Base-by-base conservation (phyloP, 2,329 filamentous ascomycete species). In the Cordyceps fumosorosea region DNA sequence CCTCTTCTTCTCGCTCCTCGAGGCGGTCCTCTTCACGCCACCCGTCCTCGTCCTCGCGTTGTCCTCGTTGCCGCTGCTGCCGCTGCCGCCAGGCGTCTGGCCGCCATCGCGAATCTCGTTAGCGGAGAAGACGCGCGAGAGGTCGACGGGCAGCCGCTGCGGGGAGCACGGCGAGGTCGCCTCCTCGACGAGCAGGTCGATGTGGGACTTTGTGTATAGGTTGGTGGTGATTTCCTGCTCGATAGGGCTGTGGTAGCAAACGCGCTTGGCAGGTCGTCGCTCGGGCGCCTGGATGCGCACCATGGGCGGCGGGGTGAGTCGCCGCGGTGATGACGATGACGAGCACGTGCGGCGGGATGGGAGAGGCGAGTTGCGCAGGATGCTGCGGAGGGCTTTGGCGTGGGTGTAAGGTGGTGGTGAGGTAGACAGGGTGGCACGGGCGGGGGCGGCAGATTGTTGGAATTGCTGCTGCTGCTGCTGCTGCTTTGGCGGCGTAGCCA, bases 361-460 rank as follows among this genome's bases (percentile, higher is more conserved):
- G 7, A 88, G 76, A 20, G 85, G 85, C 5, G 85, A 88, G 76
- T 88, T 88, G 59, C 85, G 82, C 24, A 88, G 78, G 67, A 88
- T 88, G 72, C 84, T 87, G 70, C 83, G 85, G 11, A 88, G 79
- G 48, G 78, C 76, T 62, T 80, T 79, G 40, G 85, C 81, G 65
- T 84, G 84, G 1, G 76, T 81, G 67, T 88, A 88, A 2, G 85
- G 85, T 3, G 80, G 74, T 26, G 75, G 75, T 40, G 48, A 53
- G 45, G 34, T 44, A 8, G 61, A 37, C 34, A 48, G 22, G 24
- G 40, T 42, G 4, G 14, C 44, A 6, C 32, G 18, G 12, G 40
- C 65, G 56, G 5, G 12, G 12, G 22, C 64, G 63, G 12, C 34
- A 14, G 34, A 12, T 14, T 22, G 20, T 5, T 16, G 37, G 16